Evolutionary conservation across 2,329 filamentous ascomycete genomes (phyloP), one percentile per base, ranked within the genome.

Genomic region (Curvularia eragrostidis): DNA sequence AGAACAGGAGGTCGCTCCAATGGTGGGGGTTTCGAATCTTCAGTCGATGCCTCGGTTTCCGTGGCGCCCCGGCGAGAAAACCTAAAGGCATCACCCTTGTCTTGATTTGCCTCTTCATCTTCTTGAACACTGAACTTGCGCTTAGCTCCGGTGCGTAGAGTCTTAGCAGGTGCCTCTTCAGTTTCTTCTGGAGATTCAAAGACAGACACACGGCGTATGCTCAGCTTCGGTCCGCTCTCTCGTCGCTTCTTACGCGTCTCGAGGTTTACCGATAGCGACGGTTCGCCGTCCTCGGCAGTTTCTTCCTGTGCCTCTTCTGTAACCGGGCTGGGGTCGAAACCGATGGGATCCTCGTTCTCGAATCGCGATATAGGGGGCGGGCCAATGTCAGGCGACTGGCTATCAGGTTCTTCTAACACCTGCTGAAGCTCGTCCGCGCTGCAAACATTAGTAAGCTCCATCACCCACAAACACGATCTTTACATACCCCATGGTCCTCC

Each of bases 351-450:
- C 42, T 79, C 77, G 26, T 76, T 78, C 24, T 83, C 81, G 57
- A 85, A 84, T 55, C 81, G 81, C 6, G 81, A 82, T 9, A 84
- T 74, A 1, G 84, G 83, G 26, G 83, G 83, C 1, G 83, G 81
- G 8, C 89, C 89, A 43, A 92, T 82, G 55, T 91, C 88, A 5
- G 89, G 88, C 2, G 89, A 91, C 39, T 89, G 85, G 43, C 81
- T 81, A 32, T 78, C 78, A 5, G 78, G 75, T 34, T 88, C 78
- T 85, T 80, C n/a, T 82, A 88, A 34, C 3, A 80, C 71, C 3
- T 74, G 70, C 23, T 71, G 76, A 38, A 90, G 87, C 66, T 91
- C 85, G 7, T 87, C 85, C 21, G 81, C 81, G 62, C 86, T 89
- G 53, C 7, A 34, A 24, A 9, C 13, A 58, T 75, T 60, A 74